These are phyloP conservation scores for Arbutus unedo DNA, from an alignment of 148 eudicot genomes.

Conservation along the genomic window DNA sequence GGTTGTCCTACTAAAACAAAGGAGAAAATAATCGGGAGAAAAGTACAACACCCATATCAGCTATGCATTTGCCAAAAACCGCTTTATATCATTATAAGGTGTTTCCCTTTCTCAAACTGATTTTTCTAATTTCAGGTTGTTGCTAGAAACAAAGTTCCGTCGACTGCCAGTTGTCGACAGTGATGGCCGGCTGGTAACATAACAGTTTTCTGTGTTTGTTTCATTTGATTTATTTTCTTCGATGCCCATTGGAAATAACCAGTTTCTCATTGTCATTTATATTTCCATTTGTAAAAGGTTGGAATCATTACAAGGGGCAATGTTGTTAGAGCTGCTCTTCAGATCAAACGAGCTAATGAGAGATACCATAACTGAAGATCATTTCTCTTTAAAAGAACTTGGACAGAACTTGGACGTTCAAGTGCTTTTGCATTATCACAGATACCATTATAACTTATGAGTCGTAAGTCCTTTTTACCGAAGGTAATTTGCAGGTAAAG, in stretches of 20 bases:
- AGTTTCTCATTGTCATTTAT: slow-evolving; percentile 9
- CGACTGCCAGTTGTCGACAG: slow-evolving; percentile 77
- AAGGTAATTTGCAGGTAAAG: no score
- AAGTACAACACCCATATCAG: background rate
- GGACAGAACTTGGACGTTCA: no score
- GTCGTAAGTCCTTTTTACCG: no score
- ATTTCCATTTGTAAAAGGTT: slow-evolving; percentile 44
- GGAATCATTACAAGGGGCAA: slow-evolving; percentile 94
- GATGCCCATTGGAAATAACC: background rate
- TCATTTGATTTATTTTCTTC: background rate
- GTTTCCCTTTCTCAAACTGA: background rate
- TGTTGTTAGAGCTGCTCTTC: slow-evolving; percentile 86
- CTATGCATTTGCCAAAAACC: background rate
- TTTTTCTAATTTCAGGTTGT: slow-evolving; percentile 42
- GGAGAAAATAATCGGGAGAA: background rate
- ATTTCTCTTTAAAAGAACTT: background rate
- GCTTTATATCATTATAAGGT: background rate
- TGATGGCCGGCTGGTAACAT: slow-evolving; percentile 49
- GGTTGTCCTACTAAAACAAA: no score
- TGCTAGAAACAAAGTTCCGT: slow-evolving; percentile 72
- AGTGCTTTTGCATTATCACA: no score
- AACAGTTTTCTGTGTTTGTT: background rate
- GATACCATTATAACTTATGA: no score
- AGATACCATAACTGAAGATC: slow-evolving; percentile 27
- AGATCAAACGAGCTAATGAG: slow-evolving; percentile 63